Evolutionary conservation across 805 yeast genomes (phyloP).

Genomic region (Saccharomyces mikatae): DNA sequence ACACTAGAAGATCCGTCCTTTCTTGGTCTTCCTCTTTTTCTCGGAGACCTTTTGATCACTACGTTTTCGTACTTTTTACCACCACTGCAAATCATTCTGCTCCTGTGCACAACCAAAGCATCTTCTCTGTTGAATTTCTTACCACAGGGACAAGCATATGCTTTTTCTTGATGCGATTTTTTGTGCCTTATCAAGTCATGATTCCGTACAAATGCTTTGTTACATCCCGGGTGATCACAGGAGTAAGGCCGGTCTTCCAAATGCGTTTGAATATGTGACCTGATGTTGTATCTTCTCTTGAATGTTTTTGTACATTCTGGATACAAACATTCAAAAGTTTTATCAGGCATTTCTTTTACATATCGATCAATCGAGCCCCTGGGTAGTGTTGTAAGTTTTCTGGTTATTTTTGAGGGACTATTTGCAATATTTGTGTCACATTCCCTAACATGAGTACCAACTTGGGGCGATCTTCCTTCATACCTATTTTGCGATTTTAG

Average conservation of each 20-base stretch:
- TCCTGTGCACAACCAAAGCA: conserved; percentile 74
- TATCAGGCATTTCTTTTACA: conserved; percentile 73
- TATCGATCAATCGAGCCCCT: conserved; percentile 83
- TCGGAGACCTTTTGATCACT: conserved; percentile 26
- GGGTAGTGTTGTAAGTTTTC: conserved; percentile 45
- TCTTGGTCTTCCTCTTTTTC: conserved; percentile 24
- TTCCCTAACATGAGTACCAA: conserved; percentile 7
- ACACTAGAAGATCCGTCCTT: conserved; percentile 12
- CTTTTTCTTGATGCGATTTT: conserved; percentile 72
- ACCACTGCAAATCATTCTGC: conserved; percentile 74
- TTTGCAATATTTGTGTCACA: neutral
- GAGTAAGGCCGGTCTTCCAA: conserved; percentile 86
- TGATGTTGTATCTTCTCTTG: conserved; percentile 80
- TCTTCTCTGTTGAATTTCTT: conserved; percentile 85
- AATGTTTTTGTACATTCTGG: conserved; percentile 75
- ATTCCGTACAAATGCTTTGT: conserved; percentile 84
- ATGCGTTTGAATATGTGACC: conserved; percentile 96
- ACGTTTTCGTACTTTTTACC: conserved; percentile 36
- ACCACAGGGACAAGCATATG: conserved; percentile 83
- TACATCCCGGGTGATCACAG: conserved; percentile 58
- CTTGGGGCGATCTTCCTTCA: conserved; percentile 18
- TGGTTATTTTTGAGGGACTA: conserved; percentile 24
- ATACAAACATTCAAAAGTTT: conserved; percentile 65
- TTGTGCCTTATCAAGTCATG: conserved; percentile 89
- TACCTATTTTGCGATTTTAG: conserved; percentile 31